Base-by-base conservation (phyloP, 306 rosid species). In the Castanopsis chinensis region DNA sequence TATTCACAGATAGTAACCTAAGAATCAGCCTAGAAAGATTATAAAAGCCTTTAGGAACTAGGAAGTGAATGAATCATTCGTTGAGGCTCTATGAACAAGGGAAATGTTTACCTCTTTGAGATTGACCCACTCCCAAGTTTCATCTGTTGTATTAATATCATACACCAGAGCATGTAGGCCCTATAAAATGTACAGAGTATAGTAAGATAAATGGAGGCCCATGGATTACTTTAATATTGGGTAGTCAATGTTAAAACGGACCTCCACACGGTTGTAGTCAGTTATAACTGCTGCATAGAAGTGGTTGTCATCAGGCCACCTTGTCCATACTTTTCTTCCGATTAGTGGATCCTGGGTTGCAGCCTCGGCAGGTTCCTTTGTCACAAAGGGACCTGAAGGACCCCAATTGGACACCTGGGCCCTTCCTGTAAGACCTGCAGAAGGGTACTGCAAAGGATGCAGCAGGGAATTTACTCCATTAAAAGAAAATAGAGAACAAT, bases 231-330 rank as follows among this genome's bases (percentile, higher is more conserved):
- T 12, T 1, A n/a, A 33, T 52, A 33, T n/a, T 18, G 51, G 8
- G 51, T 33, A n/a, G 27, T 33, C 52, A 33, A 67, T 27, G 0
- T 5, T 67, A 67, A 67, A 73, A 77, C 80, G 74, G 78, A 93
- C 99, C 89, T 93, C 94, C 3, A 86, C 64, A 25, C 79, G 79
- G 72, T 93, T 86, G 85, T 91, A 93, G 73, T 91, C 94, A 53
- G 98, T 91, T 77, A 96, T 84, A 33, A 90, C 84, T 80, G 99
- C 98, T 87, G 93, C 97, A 76, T 96, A 96, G 79, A 96, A 96
- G 90, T 83, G 88, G 81, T 96, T 96, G 85, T 96, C 97, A 78
- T 82, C 94, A 54, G 97, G 99, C 99, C 99, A 96, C 75, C 97
- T 88, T 52, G 96, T 93, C 97, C 96, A 89, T 77, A 96, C 96